Base-by-base conservation (phyloP, 495 filamentous ascomycete genomes). In the Zalerion maritima region DNA sequence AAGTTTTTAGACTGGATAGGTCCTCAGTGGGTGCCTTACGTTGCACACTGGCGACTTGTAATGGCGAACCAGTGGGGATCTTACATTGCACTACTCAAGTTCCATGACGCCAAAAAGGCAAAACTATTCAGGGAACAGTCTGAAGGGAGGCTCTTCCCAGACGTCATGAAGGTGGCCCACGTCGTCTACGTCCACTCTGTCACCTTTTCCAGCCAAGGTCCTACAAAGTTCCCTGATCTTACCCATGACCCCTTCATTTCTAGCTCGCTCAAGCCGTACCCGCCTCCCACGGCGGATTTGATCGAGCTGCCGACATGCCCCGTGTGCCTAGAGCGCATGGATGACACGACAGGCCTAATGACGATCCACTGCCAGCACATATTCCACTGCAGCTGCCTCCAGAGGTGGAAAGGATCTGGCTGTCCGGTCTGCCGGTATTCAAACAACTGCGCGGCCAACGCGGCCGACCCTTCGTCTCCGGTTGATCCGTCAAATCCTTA, bases 81-180 rank as follows among this genome's bases (percentile, higher is more conserved):
- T 45, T 97, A 96, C 57, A 81, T 97, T 73, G 89, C 94, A 26
- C 62, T 97, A 34, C 87, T 97, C 78, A 96, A 93, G 57, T 94
- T 96, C 50, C 61, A 83, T 26, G 75, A 75, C 40, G 64, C 67
- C 24, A 67, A 64, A 43, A 71, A 69, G 37, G 89, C 89, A 6
- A 73, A 58, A 39, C 61, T 72, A 16, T 97, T 87, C 74, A 73
- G 82, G 42, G 74, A 62, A 37, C 75, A 81, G 41, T 94, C 85
- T 67, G 89, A 96, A 62, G 89, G 89, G 27, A 91, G 86, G 57
- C 71, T 83, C 2, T 97, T 94, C 43, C n/a, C n/a, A n/a, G 89
- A 92, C 47, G 81, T 72, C 34, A 82, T 94, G 60, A 87, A 92
- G 74, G 84, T 86, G 60, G 96, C 89, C 52, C 91, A 94, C 56